These are phyloP conservation scores for Lecanicillium sp. DNA, from an alignment of 2,329 filamentous ascomycete species.

Conservation along the genomic window DNA sequence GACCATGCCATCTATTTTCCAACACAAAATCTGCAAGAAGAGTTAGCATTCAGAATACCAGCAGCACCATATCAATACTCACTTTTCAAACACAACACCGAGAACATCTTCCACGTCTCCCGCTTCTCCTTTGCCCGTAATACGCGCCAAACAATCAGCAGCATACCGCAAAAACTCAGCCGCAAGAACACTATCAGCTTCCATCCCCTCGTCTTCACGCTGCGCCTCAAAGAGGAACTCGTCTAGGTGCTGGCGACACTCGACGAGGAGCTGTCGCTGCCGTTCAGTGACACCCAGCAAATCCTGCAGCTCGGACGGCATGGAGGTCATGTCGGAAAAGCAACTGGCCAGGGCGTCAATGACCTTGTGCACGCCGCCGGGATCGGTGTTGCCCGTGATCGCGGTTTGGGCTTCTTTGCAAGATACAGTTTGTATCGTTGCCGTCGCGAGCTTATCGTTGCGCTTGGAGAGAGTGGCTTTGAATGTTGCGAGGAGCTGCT, in stretches of 20 bases:
- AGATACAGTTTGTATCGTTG: slow-evolving; percentile 50
- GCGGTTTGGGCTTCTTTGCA: slow-evolving; percentile 53
- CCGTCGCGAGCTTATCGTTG: slow-evolving; percentile 22
- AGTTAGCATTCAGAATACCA: slow-evolving; percentile 1
- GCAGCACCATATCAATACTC: slow-evolving; percentile 27
- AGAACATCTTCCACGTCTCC: slow-evolving; percentile 94
- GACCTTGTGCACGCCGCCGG: slow-evolving; percentile 61
- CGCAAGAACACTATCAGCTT: slow-evolving; percentile 79
- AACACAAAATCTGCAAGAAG: slow-evolving; percentile 42
- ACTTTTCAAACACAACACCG: slow-evolving; percentile 97
- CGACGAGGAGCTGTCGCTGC: slow-evolving; percentile 71
- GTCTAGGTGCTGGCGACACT: slow-evolving; percentile 64
- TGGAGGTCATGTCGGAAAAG: slow-evolving; percentile 64
- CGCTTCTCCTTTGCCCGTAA: slow-evolving; percentile 77
- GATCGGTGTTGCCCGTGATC: slow-evolving; percentile 29
- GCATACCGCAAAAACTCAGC: slow-evolving; percentile 82
- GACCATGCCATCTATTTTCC: slow-evolving; percentile 33
- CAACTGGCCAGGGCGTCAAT: slow-evolving; percentile 57
- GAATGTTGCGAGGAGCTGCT: slow-evolving; percentile 33
- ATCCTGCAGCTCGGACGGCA: slow-evolving; percentile 68
- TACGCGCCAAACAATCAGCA: slow-evolving; percentile 71
- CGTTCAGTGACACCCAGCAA: slow-evolving; percentile 86
- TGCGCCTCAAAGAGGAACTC: slow-evolving; percentile 60
- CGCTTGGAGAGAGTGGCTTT: slow-evolving; percentile 12
- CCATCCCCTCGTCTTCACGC: slow-evolving; percentile 27